Conservation (phyloP, 345 rosid genomes). For the Physaria fendleri region DNA sequence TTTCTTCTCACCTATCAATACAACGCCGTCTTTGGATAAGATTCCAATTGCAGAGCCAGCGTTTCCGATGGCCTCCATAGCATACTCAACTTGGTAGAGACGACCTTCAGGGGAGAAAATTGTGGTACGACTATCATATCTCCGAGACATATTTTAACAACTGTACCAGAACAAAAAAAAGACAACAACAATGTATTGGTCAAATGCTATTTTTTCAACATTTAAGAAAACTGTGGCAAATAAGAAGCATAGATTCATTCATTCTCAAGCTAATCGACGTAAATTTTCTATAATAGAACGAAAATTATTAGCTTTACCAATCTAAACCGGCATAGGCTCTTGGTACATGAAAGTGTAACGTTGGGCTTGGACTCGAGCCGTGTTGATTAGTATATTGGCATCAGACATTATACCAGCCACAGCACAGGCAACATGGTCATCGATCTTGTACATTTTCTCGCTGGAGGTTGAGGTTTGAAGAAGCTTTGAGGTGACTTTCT, state of each 20-base stretch:
- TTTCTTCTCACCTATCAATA: constrained; percentile 92
- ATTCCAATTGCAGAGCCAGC: constrained; percentile 94
- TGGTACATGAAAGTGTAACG: constrained; percentile 87
- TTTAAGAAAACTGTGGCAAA: too few relatives aligned
- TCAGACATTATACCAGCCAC: constrained; percentile 99
- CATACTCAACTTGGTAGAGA: constrained; percentile 96
- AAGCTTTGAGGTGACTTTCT: constrained; percentile 96
- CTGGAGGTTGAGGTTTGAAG: constrained; percentile 85
- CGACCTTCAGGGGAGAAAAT: constrained; percentile 99
- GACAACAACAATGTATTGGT: background rate
- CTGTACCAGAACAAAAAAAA: background rate
- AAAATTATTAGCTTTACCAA: too few relatives aligned
- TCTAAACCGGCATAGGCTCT: constrained; percentile 95
- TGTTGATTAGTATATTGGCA: constrained; percentile 91
- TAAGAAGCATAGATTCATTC: too few relatives aligned
- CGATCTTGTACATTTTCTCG: constrained; percentile 98
- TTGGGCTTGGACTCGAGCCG: constrained; percentile 91
- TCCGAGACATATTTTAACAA: constrained; percentile 60
- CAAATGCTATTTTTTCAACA: background rate
- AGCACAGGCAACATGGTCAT: constrained; percentile 92
- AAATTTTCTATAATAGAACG: too few relatives aligned
- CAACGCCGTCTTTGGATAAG: constrained; percentile 82
- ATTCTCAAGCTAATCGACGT: too few relatives aligned
- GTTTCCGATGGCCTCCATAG: constrained; percentile 98
- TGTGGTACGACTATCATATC: constrained; percentile 98